These are phyloP conservation scores for Metschnikowia dekortorum DNA, from an alignment of 805 yeast species.

Conservation along the genomic window DNA sequence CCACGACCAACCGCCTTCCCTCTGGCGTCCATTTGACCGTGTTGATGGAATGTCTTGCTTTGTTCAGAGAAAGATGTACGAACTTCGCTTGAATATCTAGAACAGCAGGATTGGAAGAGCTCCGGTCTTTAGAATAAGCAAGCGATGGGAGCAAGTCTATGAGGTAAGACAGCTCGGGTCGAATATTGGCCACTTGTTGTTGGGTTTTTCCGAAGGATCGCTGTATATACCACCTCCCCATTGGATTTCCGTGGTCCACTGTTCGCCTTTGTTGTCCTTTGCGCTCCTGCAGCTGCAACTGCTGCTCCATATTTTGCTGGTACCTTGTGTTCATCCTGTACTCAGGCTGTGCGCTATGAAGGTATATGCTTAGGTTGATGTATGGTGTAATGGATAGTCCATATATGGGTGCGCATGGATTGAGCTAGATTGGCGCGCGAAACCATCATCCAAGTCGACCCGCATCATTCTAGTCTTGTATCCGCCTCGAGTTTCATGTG, in stretches of 20 bases:
- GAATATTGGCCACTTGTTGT: conserved; percentile 46
- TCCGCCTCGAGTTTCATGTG: no score
- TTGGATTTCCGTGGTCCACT: conserved; percentile 71
- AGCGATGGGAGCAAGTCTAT: conserved; percentile 63
- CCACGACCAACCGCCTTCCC: conserved; percentile 84
- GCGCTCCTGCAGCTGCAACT: conserved; percentile 44
- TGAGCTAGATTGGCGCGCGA: neutral
- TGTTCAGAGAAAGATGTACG: conserved; percentile 86
- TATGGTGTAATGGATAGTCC: neutral
- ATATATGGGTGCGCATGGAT: neutral
- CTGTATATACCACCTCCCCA: conserved; percentile 57
- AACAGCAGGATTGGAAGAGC: conserved; percentile 35
- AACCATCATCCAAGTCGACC: neutral
- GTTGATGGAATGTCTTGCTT: conserved; percentile 85
- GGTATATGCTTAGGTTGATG: no score
- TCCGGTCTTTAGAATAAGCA: conserved; percentile 44
- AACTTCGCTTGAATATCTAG: conserved; percentile 74
- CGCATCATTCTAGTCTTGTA: no score
- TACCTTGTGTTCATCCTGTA: conserved; percentile 4
- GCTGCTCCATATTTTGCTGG: conserved; percentile 36
- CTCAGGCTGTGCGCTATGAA: neutral
- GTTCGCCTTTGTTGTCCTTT: conserved; percentile 60
- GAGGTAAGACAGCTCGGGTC: conserved; percentile 68
- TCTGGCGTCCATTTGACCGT: conserved; percentile 96
- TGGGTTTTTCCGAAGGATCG: conserved; percentile 41